Conservation (phyloP, 805 yeast genomes). For the Debaryomyces prosopidis region DNA sequence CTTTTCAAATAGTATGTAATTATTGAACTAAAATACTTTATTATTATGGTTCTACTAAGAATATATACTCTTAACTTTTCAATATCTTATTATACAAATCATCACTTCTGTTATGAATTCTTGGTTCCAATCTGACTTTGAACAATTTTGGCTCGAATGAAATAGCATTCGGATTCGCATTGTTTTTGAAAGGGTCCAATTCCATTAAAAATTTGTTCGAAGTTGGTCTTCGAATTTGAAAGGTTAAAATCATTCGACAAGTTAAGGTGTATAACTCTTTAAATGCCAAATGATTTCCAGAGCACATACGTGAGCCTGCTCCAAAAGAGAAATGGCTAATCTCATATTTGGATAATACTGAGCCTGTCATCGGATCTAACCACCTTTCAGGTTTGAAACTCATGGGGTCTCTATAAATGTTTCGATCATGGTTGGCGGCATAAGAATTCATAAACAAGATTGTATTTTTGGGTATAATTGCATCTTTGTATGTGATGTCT, state of each 20-base stretch:
- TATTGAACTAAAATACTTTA: too few species aligned
- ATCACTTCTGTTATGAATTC: constrained; percentile 19
- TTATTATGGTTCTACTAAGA: neutral
- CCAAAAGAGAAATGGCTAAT: constrained; percentile 61
- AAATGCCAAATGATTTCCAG: constrained; percentile 64
- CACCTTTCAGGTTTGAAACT: constrained; percentile 56
- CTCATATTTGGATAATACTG: constrained; percentile 10
- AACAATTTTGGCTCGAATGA: constrained; percentile 8
- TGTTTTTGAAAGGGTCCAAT: constrained; percentile 47
- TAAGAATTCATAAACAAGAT: constrained; percentile 64
- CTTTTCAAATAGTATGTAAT: neutral
- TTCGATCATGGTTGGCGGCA: constrained; percentile 67
- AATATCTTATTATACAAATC: constrained; percentile 16
- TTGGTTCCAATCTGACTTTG: constrained; percentile 14
- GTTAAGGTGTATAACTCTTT: constrained; percentile 63
- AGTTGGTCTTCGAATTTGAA: constrained; percentile 46
- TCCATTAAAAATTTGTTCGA: constrained; percentile 34
- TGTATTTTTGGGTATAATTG: constrained; percentile 55
- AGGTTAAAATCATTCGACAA: constrained; percentile 53
- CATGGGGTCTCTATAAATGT: constrained; percentile 43
- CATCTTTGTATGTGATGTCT: constrained; percentile 39
- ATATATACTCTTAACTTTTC: neutral
- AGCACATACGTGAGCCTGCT: constrained; percentile 70
- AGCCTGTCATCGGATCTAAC: constrained; percentile 29
- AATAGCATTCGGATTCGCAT: constrained; percentile 3